A percentile compares a stretch with the other conserved stretches of the same genome.
Conservation (phyloP, 2,329 filamentous ascomycete species). For the Corynespora cassiicola region DNA sequence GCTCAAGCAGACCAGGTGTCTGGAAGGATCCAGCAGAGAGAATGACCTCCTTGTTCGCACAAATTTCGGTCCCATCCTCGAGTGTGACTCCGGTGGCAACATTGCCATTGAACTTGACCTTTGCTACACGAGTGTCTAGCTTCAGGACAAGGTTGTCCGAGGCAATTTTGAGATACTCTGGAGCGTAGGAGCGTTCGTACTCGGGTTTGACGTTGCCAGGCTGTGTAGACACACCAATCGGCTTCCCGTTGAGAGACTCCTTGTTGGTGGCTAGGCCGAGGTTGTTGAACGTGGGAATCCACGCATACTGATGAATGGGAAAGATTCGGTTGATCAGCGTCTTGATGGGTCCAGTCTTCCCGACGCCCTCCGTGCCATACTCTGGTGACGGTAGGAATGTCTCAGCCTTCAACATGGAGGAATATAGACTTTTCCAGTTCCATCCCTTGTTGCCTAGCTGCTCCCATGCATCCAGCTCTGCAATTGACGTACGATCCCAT, state of each 20-base stretch:
- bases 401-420: constrained; percentile 41
- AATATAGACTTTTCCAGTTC: constrained; percentile 39
- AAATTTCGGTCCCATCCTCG: constrained; percentile 34
- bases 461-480: constrained; percentile 42
- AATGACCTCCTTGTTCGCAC: constrained; percentile 36
- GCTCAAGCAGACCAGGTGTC: constrained; percentile 31
- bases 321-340: constrained; percentile 51
- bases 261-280: constrained; percentile 51
- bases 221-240: constrained; percentile 58
- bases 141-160: constrained; percentile 52
- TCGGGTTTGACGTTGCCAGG: constrained; percentile 57
- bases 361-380: constrained; percentile 36
- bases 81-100: constrained; percentile 41
- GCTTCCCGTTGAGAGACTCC: constrained; percentile 58
- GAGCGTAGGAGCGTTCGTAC: constrained; percentile 58
- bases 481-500: constrained; percentile 36
- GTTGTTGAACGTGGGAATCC: constrained; percentile 55
- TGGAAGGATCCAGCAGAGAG: constrained; percentile 34
- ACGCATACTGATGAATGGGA: constrained; percentile 52
- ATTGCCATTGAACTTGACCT: constrained; percentile 43
- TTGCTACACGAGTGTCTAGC: constrained; percentile 45
- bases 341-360: constrained; percentile 37
- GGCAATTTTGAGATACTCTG: constrained; percentile 52
- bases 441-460: constrained; percentile 38
- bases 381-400: constrained; percentile 32